Evolutionary conservation across 1,284 basidiomycete species (phyloP).

Genomic region (Ceratobasidium sp.): DNA sequence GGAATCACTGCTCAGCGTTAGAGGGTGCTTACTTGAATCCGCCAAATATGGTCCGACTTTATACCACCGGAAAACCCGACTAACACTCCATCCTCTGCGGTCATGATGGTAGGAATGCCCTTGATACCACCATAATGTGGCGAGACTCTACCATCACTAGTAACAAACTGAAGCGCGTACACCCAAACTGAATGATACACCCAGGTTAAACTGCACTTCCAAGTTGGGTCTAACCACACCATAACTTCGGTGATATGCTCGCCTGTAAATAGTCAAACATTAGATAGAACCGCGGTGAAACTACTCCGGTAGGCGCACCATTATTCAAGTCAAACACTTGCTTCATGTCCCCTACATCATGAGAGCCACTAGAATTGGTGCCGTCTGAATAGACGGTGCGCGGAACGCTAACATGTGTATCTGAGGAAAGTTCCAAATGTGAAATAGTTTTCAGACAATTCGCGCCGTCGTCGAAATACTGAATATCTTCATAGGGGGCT

Average conservation of each 20-base stretch:
- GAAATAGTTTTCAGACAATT: slow-evolving; percentile 17
- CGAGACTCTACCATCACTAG: slow-evolving; percentile 19
- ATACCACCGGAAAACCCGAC: not conserved
- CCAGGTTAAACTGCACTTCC: too few relatives aligned
- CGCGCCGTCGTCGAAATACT: slow-evolving; percentile 1
- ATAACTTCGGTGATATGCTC: not conserved
- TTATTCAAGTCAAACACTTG: slow-evolving; percentile 6
- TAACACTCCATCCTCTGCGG: slow-evolving; percentile 1
- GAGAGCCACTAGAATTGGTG: not conserved
- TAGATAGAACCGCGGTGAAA: not conserved
- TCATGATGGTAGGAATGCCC: slow-evolving; percentile 7
- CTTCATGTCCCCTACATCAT: slow-evolving; percentile 5
- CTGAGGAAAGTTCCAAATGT: not conserved
- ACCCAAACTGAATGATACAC: not conserved
- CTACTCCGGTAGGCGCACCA: not conserved
- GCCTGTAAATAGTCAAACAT: not conserved
- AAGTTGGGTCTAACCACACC: not conserved
- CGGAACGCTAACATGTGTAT: not conserved
- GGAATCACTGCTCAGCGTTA: not conserved
- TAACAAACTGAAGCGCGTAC: slow-evolving; percentile 18
- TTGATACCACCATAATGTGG: not conserved
- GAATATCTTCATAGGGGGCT: not conserved
- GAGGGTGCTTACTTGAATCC: not conserved
- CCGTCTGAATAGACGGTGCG: not conserved
- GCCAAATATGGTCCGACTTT: not conserved